Percentiles rank a stretch among this genome's conserved stretches.
phyloP scores from a whole-genome alignment of 176 grass and related monocot species.

The Alopecurus myosuroides region DNA sequence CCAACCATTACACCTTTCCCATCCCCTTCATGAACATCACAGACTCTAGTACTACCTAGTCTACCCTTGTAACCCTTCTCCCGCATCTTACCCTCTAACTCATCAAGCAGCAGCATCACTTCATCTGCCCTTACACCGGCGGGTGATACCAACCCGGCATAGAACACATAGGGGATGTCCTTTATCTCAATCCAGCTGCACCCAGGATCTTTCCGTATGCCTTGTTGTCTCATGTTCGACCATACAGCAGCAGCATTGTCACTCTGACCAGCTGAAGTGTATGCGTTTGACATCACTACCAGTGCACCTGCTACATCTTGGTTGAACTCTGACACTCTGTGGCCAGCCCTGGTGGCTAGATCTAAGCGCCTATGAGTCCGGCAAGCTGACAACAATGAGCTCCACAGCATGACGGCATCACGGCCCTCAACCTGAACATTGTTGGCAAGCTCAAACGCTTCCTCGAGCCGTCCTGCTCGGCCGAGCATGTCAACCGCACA shows the following conservation, averaged over 20 bases:
- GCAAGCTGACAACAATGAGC: constrained; percentile 65
- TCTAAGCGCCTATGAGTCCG: constrained; percentile 54
- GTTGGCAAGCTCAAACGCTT: constrained; percentile 46
- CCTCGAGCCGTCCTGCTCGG: constrained; percentile 45
- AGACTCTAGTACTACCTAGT: constrained; percentile 36
- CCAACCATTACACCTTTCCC: constrained; percentile 51
- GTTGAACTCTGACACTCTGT: constrained; percentile 49
- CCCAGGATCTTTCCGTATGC: constrained; percentile 66
- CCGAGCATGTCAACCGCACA: constrained; percentile 76
- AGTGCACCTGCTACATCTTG: constrained; percentile 55
- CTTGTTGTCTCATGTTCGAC: constrained; percentile 46
- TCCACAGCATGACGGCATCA: constrained; percentile 66
- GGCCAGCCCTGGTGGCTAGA: constrained; percentile 41
- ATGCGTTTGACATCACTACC: constrained; percentile 76
- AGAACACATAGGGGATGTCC: constrained; percentile 56
- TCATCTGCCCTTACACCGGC: constrained; percentile 32
- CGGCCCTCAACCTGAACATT: constrained; percentile 35
- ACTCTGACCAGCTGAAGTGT: constrained; percentile 51
- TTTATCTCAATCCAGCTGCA: constrained; percentile 90
- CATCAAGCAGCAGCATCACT: constrained; percentile 55
- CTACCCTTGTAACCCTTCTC: constrained; percentile 54
- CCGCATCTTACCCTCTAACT: constrained; percentile 58
- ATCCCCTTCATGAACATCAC: constrained; percentile 32
- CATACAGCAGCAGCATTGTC: constrained; percentile 39
- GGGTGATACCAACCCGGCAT: constrained; percentile 27